Percentiles rank a stretch among this genome's conserved stretches.
phyloP scores from a whole-genome alignment of 345 rosid genomes.

The Eucalyptus regnans region DNA sequence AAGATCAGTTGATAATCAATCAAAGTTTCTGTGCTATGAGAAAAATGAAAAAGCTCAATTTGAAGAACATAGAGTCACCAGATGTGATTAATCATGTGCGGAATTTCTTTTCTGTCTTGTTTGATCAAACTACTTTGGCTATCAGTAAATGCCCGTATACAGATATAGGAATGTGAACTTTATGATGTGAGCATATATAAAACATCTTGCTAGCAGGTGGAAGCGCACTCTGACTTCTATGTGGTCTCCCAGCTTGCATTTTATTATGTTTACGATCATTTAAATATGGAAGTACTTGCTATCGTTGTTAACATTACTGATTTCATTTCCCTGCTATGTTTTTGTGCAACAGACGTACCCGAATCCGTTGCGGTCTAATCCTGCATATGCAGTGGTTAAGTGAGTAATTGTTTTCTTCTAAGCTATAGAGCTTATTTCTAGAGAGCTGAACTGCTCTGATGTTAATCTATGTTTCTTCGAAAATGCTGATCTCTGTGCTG shows the following conservation, averaged over 20 bases:
- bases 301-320: background rate
- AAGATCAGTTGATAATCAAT: background rate
- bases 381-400: constrained; percentile 80
- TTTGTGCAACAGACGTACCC: constrained; percentile 38
- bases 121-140: background rate
- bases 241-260: background rate
- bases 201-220: background rate
- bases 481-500: background rate
- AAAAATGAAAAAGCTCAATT: background rate
- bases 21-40: background rate
- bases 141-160: background rate
- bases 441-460: background rate
- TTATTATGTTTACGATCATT: background rate
- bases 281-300: background rate
- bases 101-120: background rate
- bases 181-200: background rate
- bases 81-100: background rate
- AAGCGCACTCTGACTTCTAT: background rate
- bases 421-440: background rate
- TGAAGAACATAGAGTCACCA: accelerated
- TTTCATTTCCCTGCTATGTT: background rate
- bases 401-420: constrained; percentile 12
- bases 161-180: background rate
- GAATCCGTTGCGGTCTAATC: constrained; percentile 74
- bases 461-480: background rate